phyloP scores from a whole-genome alignment of 352 stramenopile species.

The Phytopythium kandeliae region DNA sequence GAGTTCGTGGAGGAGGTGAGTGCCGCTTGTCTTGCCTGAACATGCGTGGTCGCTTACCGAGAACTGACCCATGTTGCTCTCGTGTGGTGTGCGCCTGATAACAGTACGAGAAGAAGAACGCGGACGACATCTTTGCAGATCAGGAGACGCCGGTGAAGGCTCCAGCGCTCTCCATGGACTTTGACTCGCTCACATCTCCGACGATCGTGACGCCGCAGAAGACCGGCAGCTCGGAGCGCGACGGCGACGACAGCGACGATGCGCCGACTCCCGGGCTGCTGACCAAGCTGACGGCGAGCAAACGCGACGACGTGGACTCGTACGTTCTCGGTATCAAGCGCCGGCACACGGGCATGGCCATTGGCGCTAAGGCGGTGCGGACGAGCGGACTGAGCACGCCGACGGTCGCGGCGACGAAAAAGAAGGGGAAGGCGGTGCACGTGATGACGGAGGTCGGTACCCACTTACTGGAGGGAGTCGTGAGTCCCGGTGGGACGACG shows the following conservation, averaged over 20 bases:
- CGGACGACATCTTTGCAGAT: slow-evolving; percentile 59
- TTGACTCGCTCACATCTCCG: slow-evolving; percentile 49
- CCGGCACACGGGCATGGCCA: slow-evolving; percentile 31
- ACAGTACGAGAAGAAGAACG: slow-evolving; percentile 69
- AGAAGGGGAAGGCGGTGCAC: slow-evolving; percentile 35
- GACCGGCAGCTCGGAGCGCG: slow-evolving; percentile 12
- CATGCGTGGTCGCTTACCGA: not conserved
- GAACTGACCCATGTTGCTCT: not conserved
- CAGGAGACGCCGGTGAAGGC: slow-evolving; percentile 39
- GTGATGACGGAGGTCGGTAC: slow-evolving; percentile 38
- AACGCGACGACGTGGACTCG: slow-evolving; percentile 70
- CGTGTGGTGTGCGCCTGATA: not conserved
- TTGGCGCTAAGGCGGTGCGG: slow-evolving; percentile 21
- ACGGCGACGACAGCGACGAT: slow-evolving; percentile 37
- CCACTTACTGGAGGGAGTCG: slow-evolving; percentile 39
- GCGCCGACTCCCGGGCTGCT: slow-evolving; percentile 23
- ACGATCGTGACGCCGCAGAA: slow-evolving; percentile 10
- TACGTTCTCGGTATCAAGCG: slow-evolving; percentile 69
- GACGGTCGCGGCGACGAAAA: slow-evolving; percentile 11
- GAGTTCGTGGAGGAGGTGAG: slow-evolving; percentile 55
- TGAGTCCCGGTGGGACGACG: slow-evolving; percentile 61
- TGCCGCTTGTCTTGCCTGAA: not conserved
- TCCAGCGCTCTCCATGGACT: slow-evolving; percentile 28
- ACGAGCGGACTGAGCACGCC: slow-evolving; percentile 6
- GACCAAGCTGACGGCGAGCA: slow-evolving; percentile 47